Evolutionary conservation across 108 stramenopile species (phyloP).

Genomic region (Cyclotella atomus): DNA sequence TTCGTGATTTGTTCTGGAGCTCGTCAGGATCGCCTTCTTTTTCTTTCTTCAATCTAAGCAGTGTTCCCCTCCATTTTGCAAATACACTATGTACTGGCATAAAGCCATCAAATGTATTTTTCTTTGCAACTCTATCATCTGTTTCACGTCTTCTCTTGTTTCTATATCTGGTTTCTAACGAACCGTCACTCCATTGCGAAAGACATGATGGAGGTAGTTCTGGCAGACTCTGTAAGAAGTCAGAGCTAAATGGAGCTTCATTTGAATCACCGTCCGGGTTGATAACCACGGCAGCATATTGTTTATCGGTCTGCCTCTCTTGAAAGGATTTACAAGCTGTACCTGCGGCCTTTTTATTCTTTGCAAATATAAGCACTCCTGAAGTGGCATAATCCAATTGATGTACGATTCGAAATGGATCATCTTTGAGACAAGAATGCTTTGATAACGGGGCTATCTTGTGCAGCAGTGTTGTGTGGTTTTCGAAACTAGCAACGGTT

Average conservation of each 20-base stretch:
- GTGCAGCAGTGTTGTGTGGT: constrained; percentile 32
- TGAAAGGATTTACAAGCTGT: constrained; percentile 64
- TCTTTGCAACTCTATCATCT: constrained; percentile 28
- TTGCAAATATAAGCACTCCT: constrained; percentile 74
- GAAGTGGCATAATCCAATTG: constrained; percentile 91
- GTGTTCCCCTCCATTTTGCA: constrained; percentile 62
- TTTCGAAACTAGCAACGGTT: background rate
- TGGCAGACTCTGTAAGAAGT: constrained; percentile 38
- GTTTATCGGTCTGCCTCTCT: constrained; percentile 62
- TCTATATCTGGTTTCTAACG: constrained; percentile 52
- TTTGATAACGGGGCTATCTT: constrained; percentile 42
- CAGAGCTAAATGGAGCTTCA: constrained; percentile 13
- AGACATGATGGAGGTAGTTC: constrained; percentile 29
- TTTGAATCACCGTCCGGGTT: background rate
- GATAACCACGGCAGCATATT: constrained; percentile 76
- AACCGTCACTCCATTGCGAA: constrained; percentile 32
- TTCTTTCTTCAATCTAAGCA: constrained; percentile 24
- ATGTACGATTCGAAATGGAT: constrained; percentile 80
- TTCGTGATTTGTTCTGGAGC: background rate
- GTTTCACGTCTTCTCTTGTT: constrained; percentile 52
- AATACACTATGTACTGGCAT: constrained; percentile 75
- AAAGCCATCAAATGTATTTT: constrained; percentile 70
- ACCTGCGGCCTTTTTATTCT: constrained; percentile 59
- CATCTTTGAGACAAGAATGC: constrained; percentile 65
- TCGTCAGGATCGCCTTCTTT: constrained; percentile 5